phyloP scores from a whole-genome alignment of 2,329 filamentous ascomycete genomes.

The Alternaria rosae region DNA sequence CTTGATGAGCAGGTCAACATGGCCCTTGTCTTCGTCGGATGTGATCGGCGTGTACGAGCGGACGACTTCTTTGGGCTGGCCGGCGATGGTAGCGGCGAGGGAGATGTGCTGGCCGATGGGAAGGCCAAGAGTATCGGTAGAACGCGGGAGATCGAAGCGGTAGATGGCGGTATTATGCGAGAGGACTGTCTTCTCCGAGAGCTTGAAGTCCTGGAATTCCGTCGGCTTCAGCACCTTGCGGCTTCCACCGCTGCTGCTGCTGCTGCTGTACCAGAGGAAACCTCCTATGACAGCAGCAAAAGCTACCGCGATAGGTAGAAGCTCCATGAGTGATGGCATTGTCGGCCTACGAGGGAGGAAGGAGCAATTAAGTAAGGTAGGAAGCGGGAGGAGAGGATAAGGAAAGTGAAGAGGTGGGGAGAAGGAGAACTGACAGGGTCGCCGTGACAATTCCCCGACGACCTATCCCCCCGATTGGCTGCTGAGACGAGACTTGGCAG shows the following conservation, averaged over 20 bases:
- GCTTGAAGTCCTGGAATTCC: slow-evolving; percentile 88
- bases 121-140: slow-evolving; percentile 85
- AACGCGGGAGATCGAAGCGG: slow-evolving; percentile 84
- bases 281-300: slow-evolving; percentile 71
- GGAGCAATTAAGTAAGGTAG: background rate
- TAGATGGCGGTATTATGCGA: slow-evolving; percentile 99
- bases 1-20: slow-evolving; percentile 97
- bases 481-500: slow-evolving; percentile 28
- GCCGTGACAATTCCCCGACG: slow-evolving; percentile 24
- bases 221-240: slow-evolving; percentile 83
- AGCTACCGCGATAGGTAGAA: slow-evolving; percentile 71
- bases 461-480: slow-evolving; percentile 27
- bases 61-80: slow-evolving; percentile 47
- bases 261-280: slow-evolving; percentile 74
- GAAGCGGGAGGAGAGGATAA: background rate
- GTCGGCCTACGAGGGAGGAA: slow-evolving; percentile 48
- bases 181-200: slow-evolving; percentile 92
- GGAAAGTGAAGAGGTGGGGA: slow-evolving; percentile 4
- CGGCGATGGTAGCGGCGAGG: slow-evolving; percentile 69
- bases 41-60: slow-evolving; percentile 54
- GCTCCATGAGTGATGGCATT: slow-evolving; percentile 77
- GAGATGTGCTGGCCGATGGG: slow-evolving; percentile 99
- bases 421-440: slow-evolving; percentile 13
- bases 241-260: slow-evolving; percentile 66
- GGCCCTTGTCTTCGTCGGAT: slow-evolving; percentile 67